Evolutionary conservation across 2,329 filamentous ascomycete species (phyloP).

Genomic region (Talaromyces verruculosus): DNA sequence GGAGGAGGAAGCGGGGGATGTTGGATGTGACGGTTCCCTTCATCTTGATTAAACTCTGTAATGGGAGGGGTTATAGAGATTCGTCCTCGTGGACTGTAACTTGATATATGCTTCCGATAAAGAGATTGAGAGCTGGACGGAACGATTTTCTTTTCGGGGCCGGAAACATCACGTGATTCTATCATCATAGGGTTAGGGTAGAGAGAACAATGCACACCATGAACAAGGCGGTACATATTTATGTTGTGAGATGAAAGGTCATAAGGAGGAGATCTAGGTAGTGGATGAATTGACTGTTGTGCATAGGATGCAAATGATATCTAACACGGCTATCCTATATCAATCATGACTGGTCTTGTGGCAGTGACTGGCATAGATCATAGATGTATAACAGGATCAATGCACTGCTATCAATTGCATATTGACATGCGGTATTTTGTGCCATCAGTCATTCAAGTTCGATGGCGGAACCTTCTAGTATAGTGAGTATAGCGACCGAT

Average conservation of each 20-base stretch:
- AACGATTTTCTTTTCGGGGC: neutral
- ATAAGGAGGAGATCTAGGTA: neutral
- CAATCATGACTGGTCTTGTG: neutral
- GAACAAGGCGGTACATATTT: neutral
- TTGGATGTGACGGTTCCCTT: slow-evolving; percentile 20
- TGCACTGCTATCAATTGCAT: neutral
- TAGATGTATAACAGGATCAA: neutral
- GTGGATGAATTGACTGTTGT: neutral
- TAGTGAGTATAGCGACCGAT: neutral
- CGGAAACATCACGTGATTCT: neutral
- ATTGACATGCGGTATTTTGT: neutral
- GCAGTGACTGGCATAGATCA: neutral
- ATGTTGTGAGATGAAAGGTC: neutral
- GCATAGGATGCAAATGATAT: neutral
- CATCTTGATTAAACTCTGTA: no score
- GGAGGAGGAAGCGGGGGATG: slow-evolving; percentile 69
- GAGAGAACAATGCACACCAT: neutral
- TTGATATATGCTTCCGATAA: neutral
- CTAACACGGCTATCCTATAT: neutral
- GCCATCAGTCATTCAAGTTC: neutral
- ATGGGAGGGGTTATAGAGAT: no score
- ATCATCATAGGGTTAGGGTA: neutral
- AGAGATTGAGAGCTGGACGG: neutral
- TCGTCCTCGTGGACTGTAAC: neutral
- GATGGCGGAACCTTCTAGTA: neutral